phyloP scores from a whole-genome alignment of 208 protist species.

The Wallacemonas sp. region DNA sequence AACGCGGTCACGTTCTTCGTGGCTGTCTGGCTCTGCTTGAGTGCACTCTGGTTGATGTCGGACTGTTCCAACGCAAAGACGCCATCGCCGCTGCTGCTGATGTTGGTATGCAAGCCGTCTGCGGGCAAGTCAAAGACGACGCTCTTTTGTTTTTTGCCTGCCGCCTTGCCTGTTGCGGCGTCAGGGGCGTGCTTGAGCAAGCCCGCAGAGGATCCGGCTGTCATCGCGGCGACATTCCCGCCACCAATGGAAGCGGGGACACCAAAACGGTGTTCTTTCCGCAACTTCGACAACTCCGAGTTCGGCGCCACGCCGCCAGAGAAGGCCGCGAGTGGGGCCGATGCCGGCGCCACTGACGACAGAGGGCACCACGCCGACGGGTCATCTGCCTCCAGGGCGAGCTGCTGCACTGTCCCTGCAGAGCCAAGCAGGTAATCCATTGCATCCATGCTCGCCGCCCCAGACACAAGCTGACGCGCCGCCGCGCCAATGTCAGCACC shows the following conservation, averaged over 20 bases:
- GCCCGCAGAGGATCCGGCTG: neutral
- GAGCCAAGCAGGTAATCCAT: conserved; percentile 54
- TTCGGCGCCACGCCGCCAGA: conserved; percentile 20
- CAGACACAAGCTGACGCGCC: conserved; percentile 64
- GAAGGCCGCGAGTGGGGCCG: conserved; percentile 24
- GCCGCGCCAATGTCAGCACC: conserved; percentile 28
- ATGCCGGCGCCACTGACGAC: conserved; percentile 31
- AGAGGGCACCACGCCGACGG: conserved; percentile 74
- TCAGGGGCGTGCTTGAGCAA: conserved; percentile 7
- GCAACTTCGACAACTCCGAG: conserved; percentile 58
- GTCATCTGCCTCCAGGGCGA: conserved; percentile 82
- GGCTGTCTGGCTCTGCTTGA: conserved; percentile 64
- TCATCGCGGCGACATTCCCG: neutral
- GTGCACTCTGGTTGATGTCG: conserved; percentile 9
- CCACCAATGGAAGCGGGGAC: neutral
- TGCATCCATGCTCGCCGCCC: conserved; percentile 57
- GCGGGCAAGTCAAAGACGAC: conserved; percentile 10
- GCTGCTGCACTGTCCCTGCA: conserved; percentile 32
- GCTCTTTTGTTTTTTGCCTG: conserved; percentile 10
- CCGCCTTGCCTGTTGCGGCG: neutral
- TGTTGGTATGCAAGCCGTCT: neutral
- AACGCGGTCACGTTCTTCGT: conserved; percentile 71
- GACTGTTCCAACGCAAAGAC: conserved; percentile 13
- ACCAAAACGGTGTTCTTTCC: conserved; percentile 58
- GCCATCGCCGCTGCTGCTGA: neutral